Base-by-base conservation (phyloP, 1,284 basidiomycete species). In the Ustilago hordei region DNA sequence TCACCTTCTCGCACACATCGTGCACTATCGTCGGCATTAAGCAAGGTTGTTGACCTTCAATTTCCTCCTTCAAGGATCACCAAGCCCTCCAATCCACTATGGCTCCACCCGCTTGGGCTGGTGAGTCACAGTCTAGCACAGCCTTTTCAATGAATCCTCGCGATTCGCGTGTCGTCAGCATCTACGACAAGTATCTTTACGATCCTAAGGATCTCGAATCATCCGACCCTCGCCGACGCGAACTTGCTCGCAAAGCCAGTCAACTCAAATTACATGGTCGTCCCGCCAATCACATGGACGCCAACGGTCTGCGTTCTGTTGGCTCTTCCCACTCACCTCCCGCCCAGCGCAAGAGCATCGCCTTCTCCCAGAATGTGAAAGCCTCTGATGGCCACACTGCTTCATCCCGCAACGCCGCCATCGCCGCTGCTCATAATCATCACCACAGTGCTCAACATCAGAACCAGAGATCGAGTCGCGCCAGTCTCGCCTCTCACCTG, bases 101-200 rank as follows among this genome's bases (percentile, higher is more conserved):
- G 68, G 53, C 67, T 5, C 60, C 60, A 64, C 8, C 58, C 13
- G 53, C 60, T 50, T 63, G 73, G 64, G 50, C 52, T 57, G 74
- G 74, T 48, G 74, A 76, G 48, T 75, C 73, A 11, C 52, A 54
- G 31, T 75, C 73, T 55, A 75, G 68, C 53, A 69, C 69, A 61
- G 69, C 65, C 38, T 69, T 68, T 43, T 73, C 69, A 13, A 57
- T 66, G 56, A 77, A 77, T 48, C 69, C 70, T 28, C 68, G 76
- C 41, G 79, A 81, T 39, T 78, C 77, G 36, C 77, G 79, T n/a
- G 71, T 81, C 43, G 68, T 78, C 55, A 80, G 78, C 59, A 81
- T 81, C 69, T 81, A 81, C 61, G 79, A 81, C 63, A 77, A 79
- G 64, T 81, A 81, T 39, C 71, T 81, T 43, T 81, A 79, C 71